Percentiles rank a stretch among this genome's conserved stretches.
Evolutionary conservation across 108 stramenopile species (phyloP).

Genomic region (Chaetoceros tenuissimus): DNA sequence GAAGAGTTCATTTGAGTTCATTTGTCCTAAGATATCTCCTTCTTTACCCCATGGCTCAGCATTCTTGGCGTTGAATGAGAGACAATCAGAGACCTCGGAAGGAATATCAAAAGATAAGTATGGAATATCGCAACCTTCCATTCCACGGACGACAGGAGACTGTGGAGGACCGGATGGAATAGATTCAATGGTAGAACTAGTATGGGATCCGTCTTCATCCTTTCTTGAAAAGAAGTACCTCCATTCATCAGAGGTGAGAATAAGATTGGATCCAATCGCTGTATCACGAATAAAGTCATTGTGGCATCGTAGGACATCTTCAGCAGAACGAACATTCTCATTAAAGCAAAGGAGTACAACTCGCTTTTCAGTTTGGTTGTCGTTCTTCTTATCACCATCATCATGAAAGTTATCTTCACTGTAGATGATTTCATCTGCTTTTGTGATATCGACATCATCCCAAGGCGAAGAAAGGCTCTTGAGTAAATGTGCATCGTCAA

Average conservation of each 20-base stretch:
- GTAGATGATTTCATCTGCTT: neutral
- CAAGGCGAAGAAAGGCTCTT: conserved; percentile 52
- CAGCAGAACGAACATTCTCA: conserved; percentile 77
- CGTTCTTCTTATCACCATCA: neutral
- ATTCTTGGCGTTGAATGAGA: neutral
- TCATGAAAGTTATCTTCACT: neutral
- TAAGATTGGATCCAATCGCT: conserved; percentile 63
- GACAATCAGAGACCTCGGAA: neutral
- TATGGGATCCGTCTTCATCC: conserved; percentile 15
- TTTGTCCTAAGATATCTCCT: conserved; percentile 36
- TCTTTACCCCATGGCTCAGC: conserved; percentile 4
- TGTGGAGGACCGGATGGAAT: neutral
- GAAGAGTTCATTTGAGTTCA: conserved; percentile 50
- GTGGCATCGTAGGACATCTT: conserved; percentile 83
- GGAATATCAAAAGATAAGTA: neutral
- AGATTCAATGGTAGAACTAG: conserved; percentile 22
- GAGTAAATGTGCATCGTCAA: conserved; percentile 50
- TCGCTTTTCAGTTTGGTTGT: conserved; percentile 26
- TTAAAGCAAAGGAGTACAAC: conserved; percentile 85
- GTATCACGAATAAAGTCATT: conserved; percentile 86
- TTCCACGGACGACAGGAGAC: neutral
- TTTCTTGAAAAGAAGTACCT: conserved; percentile 59
- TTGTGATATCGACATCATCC: conserved; percentile 39
- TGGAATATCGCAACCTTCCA: neutral
- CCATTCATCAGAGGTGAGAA: conserved; percentile 73